These are phyloP conservation scores for Aurantiochytrium sp. DNA, from an alignment of 108 stramenopile species.

Conservation along the genomic window DNA sequence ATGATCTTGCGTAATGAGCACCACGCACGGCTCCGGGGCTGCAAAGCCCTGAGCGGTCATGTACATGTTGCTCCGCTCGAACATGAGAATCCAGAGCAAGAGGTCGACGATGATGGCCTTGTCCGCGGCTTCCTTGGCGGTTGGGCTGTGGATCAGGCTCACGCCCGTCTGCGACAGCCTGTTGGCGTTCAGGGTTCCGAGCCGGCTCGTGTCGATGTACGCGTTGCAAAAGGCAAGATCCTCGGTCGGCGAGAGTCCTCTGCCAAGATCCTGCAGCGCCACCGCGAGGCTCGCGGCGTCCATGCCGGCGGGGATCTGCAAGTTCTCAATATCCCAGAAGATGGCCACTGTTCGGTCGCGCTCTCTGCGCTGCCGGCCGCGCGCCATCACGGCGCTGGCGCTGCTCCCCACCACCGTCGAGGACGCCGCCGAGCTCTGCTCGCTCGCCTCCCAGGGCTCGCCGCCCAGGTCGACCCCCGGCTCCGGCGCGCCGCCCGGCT, in stretches of 20 bases:
- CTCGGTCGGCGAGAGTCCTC: neutral
- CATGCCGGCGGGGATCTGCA: neutral
- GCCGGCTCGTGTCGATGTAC: neutral
- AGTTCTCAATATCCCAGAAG: neutral
- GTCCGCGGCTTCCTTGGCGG: neutral
- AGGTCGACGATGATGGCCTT: neutral
- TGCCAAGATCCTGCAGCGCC: neutral
- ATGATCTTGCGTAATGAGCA: neutral
- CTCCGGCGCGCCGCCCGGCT: no score
- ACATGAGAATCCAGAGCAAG: neutral
- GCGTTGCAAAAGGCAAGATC: neutral
- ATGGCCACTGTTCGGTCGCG: neutral
- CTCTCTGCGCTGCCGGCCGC: neutral
- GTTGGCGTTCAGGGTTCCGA: neutral
- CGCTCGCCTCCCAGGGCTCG: no score
- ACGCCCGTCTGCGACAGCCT: neutral
- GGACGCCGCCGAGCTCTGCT: neutral
- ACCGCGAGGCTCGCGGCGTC: neutral
- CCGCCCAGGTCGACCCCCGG: no score
- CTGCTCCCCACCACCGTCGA: neutral
- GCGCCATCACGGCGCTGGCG: neutral
- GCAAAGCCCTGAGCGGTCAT: neutral
- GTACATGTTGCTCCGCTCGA: neutral
- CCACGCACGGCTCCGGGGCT: neutral
- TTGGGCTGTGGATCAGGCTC: neutral